Percentiles rank a stretch among this genome's conserved stretches.
Conservation (phyloP, 768 basidiomycete species). For the Tulasnella sp. region DNA sequence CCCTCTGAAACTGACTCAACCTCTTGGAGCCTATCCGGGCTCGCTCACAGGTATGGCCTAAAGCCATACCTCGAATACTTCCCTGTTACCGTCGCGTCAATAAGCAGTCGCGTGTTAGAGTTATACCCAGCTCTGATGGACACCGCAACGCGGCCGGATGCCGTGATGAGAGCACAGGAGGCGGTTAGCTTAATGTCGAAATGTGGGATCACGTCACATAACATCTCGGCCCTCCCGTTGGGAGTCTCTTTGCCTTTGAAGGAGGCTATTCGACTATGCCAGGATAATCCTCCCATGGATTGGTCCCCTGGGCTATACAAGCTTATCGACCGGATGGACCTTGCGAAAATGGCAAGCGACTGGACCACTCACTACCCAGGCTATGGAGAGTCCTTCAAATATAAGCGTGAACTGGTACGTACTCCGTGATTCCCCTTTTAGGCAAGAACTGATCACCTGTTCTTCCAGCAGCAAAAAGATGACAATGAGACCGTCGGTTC, state of each 20-base stretch:
- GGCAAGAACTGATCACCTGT: conserved; percentile 11
- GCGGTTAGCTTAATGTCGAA: conserved; percentile 48
- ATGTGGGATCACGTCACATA: conserved; percentile 34
- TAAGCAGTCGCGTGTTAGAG: conserved; percentile 9
- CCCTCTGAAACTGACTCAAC: conserved; percentile 1
- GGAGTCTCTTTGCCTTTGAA: conserved; percentile 67
- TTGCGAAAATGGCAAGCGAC: conserved; percentile 42
- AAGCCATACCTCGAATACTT: conserved; percentile 18
- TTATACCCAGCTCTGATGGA: conserved; percentile 17
- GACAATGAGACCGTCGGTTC: conserved; percentile 14
- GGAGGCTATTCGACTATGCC: conserved; percentile 78
- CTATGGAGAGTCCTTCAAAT: conserved; percentile 39
- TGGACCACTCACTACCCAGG: background rate
- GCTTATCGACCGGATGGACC: conserved; percentile 61
- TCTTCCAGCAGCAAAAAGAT: conserved; percentile 34
- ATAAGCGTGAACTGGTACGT: conserved; percentile 43
- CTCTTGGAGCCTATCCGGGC: conserved; percentile 2
- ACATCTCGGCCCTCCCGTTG: conserved; percentile 48
- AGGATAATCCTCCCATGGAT: conserved; percentile 58
- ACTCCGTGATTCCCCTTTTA: conserved; percentile 28
- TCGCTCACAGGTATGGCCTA: conserved; percentile 15
- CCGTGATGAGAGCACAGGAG: conserved; percentile 43
- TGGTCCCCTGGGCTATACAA: conserved; percentile 64
- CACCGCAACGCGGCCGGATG: conserved; percentile 16
- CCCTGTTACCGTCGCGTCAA: background rate